A percentile compares a stretch with the other conserved stretches of the same genome.
Conservation (phyloP, 2,329 filamentous ascomycete genomes). For the Pestalotiopsis sp. region DNA sequence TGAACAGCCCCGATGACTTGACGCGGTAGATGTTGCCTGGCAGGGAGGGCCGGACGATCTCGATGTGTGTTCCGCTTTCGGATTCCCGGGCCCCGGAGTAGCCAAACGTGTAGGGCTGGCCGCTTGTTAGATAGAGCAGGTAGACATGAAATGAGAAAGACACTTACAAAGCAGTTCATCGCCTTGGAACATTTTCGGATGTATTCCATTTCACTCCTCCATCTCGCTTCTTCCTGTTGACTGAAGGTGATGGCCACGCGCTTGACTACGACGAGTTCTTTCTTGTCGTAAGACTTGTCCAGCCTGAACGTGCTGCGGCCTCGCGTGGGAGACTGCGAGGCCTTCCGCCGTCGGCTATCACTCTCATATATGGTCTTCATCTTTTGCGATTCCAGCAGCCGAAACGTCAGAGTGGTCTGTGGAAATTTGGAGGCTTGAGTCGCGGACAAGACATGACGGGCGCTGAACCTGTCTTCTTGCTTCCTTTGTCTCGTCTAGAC, state of each 20-base stretch:
- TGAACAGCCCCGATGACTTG: background rate
- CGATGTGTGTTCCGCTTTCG: background rate
- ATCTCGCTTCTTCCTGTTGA: background rate
- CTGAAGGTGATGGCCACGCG: slow-evolving; percentile 1
- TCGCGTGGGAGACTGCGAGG: background rate
- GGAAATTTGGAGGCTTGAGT: background rate
- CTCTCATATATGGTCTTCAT: background rate
- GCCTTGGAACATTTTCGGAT: background rate
- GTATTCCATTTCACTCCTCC: slow-evolving; percentile 5
- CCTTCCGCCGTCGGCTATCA: background rate
- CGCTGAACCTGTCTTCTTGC: background rate
- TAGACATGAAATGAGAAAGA: no score
- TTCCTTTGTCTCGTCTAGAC: background rate
- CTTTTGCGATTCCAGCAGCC: background rate
- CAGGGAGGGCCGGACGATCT: background rate
- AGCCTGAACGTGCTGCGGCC: background rate
- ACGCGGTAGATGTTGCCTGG: background rate
- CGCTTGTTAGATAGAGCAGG: background rate
- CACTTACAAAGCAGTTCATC: background rate
- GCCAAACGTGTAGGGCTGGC: background rate
- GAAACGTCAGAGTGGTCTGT: background rate
- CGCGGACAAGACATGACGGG: background rate
- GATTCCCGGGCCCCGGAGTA: background rate
- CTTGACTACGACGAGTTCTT: background rate
- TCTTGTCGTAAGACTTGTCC: background rate